These are phyloP conservation scores for Tricholoma furcatifolium DNA, from an alignment of 768 basidiomycete genomes.

Conservation along the genomic window DNA sequence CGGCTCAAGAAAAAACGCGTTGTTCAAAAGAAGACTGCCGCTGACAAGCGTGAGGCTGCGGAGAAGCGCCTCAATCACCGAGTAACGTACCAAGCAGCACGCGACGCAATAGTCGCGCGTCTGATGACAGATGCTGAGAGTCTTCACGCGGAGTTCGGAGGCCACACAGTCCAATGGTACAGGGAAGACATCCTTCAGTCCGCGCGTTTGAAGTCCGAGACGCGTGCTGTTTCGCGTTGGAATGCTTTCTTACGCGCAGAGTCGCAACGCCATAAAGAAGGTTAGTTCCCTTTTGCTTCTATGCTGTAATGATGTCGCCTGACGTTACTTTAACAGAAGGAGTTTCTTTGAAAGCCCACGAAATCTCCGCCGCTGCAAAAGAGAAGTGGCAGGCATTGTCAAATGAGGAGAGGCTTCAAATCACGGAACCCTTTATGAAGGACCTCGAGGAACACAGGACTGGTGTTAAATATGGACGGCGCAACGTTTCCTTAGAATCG, in stretches of 20 bases:
- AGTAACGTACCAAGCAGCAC: neutral
- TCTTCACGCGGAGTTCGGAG: neutral
- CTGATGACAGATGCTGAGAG: neutral
- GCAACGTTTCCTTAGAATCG: neutral
- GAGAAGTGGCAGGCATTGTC: neutral
- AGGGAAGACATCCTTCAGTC: neutral
- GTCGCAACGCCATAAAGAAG: neutral
- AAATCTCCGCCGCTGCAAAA: neutral
- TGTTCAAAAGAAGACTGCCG: neutral
- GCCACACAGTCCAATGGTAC: neutral
- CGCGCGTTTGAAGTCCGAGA: neutral
- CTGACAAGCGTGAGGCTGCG: neutral
- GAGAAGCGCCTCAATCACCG: neutral
- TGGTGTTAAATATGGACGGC: neutral
- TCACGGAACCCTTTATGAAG: neutral
- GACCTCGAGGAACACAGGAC: neutral
- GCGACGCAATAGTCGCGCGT: neutral
- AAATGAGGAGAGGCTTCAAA: neutral
- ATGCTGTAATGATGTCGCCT: neutral
- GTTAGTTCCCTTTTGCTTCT: neutral
- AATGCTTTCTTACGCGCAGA: neutral
- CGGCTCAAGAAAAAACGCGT: neutral
- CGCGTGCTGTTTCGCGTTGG: neutral
- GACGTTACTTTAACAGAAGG: too few species aligned
- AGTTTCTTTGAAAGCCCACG: neutral